These are phyloP conservation scores for Monilinia vaccinii-corymbosi DNA, from an alignment of 2,329 filamentous ascomycete genomes.

Conservation along the genomic window DNA sequence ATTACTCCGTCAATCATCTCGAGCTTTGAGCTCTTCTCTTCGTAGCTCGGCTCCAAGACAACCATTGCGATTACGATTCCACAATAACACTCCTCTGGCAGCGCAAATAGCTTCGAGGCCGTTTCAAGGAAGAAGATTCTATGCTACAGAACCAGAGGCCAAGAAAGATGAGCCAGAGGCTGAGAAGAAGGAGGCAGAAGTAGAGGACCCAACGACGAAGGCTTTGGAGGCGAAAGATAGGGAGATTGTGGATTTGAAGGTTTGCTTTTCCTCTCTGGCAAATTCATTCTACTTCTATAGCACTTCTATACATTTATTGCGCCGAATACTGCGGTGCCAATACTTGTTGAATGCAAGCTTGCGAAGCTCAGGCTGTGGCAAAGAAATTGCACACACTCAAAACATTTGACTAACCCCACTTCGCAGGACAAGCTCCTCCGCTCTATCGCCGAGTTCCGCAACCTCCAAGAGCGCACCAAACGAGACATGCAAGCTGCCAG, in stretches of 20 bases:
- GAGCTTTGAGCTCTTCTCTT: slow-evolving; percentile 32
- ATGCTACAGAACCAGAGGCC: slow-evolving; percentile 35
- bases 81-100: slow-evolving; percentile 5
- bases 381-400: not conserved
- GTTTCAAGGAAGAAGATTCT: slow-evolving; percentile 22
- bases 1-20: slow-evolving; percentile 37
- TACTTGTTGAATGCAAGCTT: not conserved
- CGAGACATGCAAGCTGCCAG: slow-evolving; percentile 81
- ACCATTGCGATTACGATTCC: slow-evolving; percentile 15
- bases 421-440: slow-evolving; percentile 89
- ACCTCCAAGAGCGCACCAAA: slow-evolving; percentile 88
- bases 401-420: slow-evolving; percentile 6
- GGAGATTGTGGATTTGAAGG: slow-evolving; percentile 78
- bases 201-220: slow-evolving; percentile 46
- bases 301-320: no score
- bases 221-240: slow-evolving; percentile 64
- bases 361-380: not conserved
- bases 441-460: slow-evolving; percentile 91
- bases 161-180: slow-evolving; percentile 34
- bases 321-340: no score
- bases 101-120: slow-evolving; percentile 7
- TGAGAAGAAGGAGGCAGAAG: slow-evolving; percentile 31
- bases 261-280: slow-evolving; percentile 35
- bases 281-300: not conserved
- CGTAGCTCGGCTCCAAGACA: slow-evolving; percentile 19